Evolutionary conservation across 768 basidiomycete genomes (phyloP).

Genomic region (Psilocybe subaeruginosa): DNA sequence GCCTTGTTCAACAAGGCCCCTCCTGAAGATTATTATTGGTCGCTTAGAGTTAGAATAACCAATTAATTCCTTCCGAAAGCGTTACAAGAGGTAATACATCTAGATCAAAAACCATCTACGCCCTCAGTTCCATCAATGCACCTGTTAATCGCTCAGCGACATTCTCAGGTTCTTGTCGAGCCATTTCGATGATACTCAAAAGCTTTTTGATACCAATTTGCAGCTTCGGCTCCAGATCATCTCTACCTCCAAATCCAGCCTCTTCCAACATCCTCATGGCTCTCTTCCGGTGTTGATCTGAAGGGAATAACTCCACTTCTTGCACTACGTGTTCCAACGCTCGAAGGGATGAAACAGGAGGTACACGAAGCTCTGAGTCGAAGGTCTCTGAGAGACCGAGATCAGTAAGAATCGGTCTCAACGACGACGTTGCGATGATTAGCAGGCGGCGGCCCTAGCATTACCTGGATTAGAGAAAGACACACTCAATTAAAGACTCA

Average conservation of each 20-base stretch:
- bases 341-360: slow-evolving; percentile 73
- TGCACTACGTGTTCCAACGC: slow-evolving; percentile 78
- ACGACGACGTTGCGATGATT: slow-evolving; percentile 90
- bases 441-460: slow-evolving; percentile 86
- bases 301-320: slow-evolving; percentile 78
- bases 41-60: too few species aligned
- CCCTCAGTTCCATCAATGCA: slow-evolving; percentile 60
- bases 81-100: too few species aligned
- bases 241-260: slow-evolving; percentile 64
- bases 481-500: background rate
- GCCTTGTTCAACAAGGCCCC: too few species aligned
- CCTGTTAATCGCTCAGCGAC: slow-evolving; percentile 71
- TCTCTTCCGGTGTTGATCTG: slow-evolving; percentile 52
- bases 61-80: too few species aligned
- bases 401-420: slow-evolving; percentile 82
- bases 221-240: slow-evolving; percentile 49
- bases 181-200: slow-evolving; percentile 92
- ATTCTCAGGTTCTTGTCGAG: slow-evolving; percentile 90
- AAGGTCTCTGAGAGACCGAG: slow-evolving; percentile 90
- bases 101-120: background rate
- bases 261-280: slow-evolving; percentile 71
- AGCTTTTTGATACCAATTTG: slow-evolving; percentile 95
- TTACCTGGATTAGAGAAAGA: slow-evolving; percentile 9
- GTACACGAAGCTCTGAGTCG: slow-evolving; percentile 84
- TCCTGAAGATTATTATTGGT: too few species aligned